Conservation (phyloP, 2,329 filamentous ascomycete genomes). For the Diaporthe amygdali region DNA sequence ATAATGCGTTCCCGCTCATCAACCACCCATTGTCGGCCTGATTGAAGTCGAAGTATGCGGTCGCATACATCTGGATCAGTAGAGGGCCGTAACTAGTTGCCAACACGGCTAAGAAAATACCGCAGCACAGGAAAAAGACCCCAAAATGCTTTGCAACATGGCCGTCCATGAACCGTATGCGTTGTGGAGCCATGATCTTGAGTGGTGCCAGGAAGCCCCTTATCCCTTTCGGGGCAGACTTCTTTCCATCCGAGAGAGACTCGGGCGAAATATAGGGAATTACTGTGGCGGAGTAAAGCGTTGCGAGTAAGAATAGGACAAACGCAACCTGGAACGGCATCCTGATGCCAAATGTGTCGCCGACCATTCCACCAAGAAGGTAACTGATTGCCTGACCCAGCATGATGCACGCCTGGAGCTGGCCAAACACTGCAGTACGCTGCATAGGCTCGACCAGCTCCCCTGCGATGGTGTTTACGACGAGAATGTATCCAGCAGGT, state of each 20-base stretch:
- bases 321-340: slow-evolving; percentile 70
- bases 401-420: slow-evolving; percentile 70
- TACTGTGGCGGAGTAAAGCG: slow-evolving; percentile 45
- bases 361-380: slow-evolving; percentile 67
- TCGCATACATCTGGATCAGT: slow-evolving; percentile 62
- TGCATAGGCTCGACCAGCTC: slow-evolving; percentile 65
- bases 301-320: slow-evolving; percentile 55
- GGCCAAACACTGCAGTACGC: slow-evolving; percentile 69
- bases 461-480: slow-evolving; percentile 71
- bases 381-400: slow-evolving; percentile 70
- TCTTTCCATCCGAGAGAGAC: slow-evolving; percentile 39
- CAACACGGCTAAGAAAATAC: slow-evolving; percentile 68
- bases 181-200: slow-evolving; percentile 62
- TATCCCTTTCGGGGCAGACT: slow-evolving; percentile 42
- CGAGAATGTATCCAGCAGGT: slow-evolving; percentile 71
- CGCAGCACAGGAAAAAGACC: slow-evolving; percentile 64
- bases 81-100: slow-evolving; percentile 70
- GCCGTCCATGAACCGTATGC: slow-evolving; percentile 55
- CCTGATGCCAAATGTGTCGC: slow-evolving; percentile 66
- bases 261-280: slow-evolving; percentile 58
- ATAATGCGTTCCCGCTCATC: slow-evolving; percentile 57
- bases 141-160: slow-evolving; percentile 60
- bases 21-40: slow-evolving; percentile 58
- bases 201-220: slow-evolving; percentile 66
- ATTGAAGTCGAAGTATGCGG: slow-evolving; percentile 54